Evolutionary conservation across 2,329 filamentous ascomycete species (phyloP), one percentile per base, ranked within the genome.

Genomic region (Verticillium longisporum): DNA sequence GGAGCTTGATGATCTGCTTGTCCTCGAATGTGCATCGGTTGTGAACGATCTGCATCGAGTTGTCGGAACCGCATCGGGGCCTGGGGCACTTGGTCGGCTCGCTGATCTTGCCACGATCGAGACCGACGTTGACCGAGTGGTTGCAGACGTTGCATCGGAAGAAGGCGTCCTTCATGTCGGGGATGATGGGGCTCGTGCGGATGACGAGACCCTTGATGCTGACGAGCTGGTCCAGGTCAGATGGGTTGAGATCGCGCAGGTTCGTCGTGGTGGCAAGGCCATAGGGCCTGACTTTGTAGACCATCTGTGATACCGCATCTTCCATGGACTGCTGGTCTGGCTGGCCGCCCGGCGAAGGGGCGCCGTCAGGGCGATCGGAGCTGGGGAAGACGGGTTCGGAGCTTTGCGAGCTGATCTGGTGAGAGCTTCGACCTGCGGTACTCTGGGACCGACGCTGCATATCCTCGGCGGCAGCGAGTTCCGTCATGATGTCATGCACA

Each of bases 111-210:
- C 96, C 95, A 70, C 95, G 89, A 72, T 99, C 95, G 69, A 99
- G 89, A 61, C 92, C 90, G 60, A 97, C 92, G 65, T 90, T 91
- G 63, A 96, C 86, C 4, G 91, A 94, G 75, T 97, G 92, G 69
- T 92, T 92, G 77, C 95, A 99, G 32, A 94, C 86, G 62, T 92
- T 91, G 77, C 95, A 99, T 65, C 91, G 90, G 85, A 99, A 99
- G 78, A 97, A 97, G 0, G 95, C 95, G 72, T 97, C 91, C 77
- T 96, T 97, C 96, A 99, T 99, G 69, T 99, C 95, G 0, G 95
- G 95, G 66, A 99, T 98, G 66, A 99, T 91, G 0, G 95, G 92
- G 0, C 95, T 98, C 3, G 95, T 90, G 64, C 95, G 88, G 70
- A 99, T 99, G 63, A 99, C 95, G 15, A 99, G 82, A 55, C 95